These are phyloP conservation scores for Coemansia sp. DNA, from an alignment of 192 early-diverging fungal species.

Conservation along the genomic window DNA sequence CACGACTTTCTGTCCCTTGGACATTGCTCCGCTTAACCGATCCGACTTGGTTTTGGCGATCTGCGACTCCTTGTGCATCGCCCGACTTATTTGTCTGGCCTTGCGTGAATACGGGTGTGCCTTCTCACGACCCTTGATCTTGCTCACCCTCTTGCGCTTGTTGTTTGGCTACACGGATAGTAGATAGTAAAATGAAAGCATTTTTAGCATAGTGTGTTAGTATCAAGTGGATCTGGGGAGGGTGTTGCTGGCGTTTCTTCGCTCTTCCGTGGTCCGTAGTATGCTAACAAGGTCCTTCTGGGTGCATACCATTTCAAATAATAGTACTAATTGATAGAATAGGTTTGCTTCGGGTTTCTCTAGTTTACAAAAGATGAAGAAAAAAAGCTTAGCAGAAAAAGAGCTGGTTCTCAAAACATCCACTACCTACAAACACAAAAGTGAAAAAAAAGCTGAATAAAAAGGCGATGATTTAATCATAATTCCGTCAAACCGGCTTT, in stretches of 20 bases:
- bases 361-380: background rate
- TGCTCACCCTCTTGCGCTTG: conserved; percentile 54
- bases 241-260: background rate
- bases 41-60: conserved; percentile 51
- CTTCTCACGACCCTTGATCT: conserved; percentile 62
- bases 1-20: conserved; percentile 58
- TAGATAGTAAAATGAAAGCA: background rate
- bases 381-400: background rate
- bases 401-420: background rate
- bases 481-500: too few species aligned
- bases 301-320: background rate
- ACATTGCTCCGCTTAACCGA: conserved; percentile 35
- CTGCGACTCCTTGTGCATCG: conserved; percentile 57
- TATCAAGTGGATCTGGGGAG: background rate
- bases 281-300: background rate
- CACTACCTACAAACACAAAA: background rate
- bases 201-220: background rate
- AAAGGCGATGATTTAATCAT: background rate
- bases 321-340: background rate
- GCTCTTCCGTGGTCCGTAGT: background rate
- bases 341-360: background rate
- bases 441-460: too few species aligned
- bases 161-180: conserved; percentile 60
- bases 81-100: conserved; percentile 65
- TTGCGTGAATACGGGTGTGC: conserved; percentile 79